Percentiles rank a stretch among this genome's conserved stretches.
phyloP scores from a whole-genome alignment of 257 asterid genomes.

The Catharanthus roseus region DNA sequence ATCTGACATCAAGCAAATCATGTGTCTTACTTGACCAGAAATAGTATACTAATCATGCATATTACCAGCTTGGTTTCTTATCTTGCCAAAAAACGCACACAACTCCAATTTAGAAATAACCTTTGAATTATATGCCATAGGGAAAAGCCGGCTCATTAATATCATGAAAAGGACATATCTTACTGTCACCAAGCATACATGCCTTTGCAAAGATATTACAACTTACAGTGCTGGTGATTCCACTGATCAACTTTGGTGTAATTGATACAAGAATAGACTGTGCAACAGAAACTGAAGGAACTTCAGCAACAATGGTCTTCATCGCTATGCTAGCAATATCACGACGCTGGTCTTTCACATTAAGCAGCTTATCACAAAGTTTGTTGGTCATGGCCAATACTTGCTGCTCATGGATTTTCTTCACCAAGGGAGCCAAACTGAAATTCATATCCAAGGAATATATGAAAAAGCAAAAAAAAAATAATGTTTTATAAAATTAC shows the following conservation, averaged over 20 bases:
- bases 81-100: background rate
- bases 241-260: slow-evolving; percentile 81
- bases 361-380: slow-evolving; percentile 94
- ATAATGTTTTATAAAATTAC: background rate
- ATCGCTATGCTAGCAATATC: slow-evolving; percentile 97
- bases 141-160: background rate
- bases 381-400: slow-evolving; percentile 81
- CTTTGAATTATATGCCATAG: background rate
- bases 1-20: background rate
- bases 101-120: background rate
- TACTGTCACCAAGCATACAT: background rate
- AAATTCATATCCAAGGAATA: background rate
- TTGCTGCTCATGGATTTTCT: slow-evolving; percentile 79
- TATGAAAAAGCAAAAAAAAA: background rate
- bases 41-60: background rate
- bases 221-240: slow-evolving; percentile 70
- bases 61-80: background rate
- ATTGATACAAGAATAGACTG: slow-evolving; percentile 66
- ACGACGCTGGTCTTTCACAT: slow-evolving; percentile 87
- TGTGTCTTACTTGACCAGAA: no score
- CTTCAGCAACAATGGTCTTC: slow-evolving; percentile 96
- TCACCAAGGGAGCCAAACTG: slow-evolving; percentile 62
- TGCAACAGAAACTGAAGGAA: slow-evolving; percentile 70
- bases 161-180: background rate
- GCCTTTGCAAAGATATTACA: background rate